Evolutionary conservation across 768 basidiomycete genomes (phyloP).

Genomic region (Chiua virens): DNA sequence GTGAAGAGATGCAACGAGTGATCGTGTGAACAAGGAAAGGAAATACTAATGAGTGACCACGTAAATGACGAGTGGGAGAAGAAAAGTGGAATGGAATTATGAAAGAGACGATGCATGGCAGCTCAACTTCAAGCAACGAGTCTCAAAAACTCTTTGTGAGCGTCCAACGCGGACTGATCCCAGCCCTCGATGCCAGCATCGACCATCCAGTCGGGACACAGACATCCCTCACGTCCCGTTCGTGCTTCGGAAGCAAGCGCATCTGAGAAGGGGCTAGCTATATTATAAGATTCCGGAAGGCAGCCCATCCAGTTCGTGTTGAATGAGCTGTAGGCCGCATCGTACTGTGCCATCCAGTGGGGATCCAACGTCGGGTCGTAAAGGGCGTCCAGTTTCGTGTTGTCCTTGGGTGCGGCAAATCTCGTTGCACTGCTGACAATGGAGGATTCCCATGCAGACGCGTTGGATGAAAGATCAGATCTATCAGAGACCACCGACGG

Average conservation of each 20-base stretch:
- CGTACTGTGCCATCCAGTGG: conserved; percentile 9
- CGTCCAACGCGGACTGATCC: conserved; percentile 2
- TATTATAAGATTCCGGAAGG: neutral
- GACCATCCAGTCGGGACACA: conserved; percentile 14
- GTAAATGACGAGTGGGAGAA: too few species aligned
- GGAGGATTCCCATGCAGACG: neutral
- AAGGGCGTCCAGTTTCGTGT: neutral
- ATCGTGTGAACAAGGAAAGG: too few species aligned
- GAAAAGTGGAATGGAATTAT: too few species aligned
- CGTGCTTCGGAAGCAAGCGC: neutral
- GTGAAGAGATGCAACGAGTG: too few species aligned
- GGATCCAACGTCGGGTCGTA: conserved; percentile 2
- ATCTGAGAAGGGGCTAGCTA: too few species aligned
- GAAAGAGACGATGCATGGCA: too few species aligned
- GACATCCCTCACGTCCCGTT: conserved; percentile 7
- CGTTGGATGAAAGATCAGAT: neutral
- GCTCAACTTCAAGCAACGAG: neutral
- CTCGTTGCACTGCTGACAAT: neutral
- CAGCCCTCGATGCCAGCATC: conserved; percentile 5
- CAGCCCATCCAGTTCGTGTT: neutral
- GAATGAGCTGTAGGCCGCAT: neutral
- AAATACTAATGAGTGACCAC: too few species aligned
- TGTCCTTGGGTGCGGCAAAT: neutral
- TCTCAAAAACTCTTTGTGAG: neutral
- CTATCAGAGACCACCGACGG: too few species aligned